These are phyloP conservation scores for Aspergillus pseudotamarii DNA, from an alignment of 2,329 filamentous ascomycete species.

Conservation along the genomic window DNA sequence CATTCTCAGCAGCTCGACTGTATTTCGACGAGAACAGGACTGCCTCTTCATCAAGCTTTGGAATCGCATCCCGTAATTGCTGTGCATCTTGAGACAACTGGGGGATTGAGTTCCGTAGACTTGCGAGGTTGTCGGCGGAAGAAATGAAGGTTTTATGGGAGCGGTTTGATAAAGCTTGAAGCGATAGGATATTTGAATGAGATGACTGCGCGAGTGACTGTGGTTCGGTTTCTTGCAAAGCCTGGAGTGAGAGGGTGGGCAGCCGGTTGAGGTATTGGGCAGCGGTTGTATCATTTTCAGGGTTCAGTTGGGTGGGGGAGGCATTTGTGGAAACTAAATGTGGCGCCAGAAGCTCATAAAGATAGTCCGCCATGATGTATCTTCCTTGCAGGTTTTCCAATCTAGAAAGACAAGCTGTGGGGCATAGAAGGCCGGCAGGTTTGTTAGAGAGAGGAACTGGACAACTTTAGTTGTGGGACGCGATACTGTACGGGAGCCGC, in stretches of 20 bases:
- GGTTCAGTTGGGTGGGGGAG: constrained; percentile 8
- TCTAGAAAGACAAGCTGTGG: background rate
- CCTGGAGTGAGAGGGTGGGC: constrained; percentile 72
- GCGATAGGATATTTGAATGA: constrained; percentile 77
- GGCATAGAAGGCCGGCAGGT: background rate
- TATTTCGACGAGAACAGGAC: constrained; percentile 82
- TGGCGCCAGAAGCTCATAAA: constrained; percentile 73
- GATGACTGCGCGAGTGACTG: constrained; percentile 78
- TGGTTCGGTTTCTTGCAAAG: constrained; percentile 74
- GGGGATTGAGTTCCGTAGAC: constrained; percentile 72
- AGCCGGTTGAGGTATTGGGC: constrained; percentile 74
- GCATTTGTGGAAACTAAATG: constrained; percentile 53
- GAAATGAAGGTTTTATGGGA: constrained; percentile 83
- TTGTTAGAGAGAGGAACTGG: constrained; percentile 10
- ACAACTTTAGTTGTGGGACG: constrained; percentile 6
- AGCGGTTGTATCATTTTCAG: constrained; percentile 35
- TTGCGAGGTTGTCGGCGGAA: constrained; percentile 76
- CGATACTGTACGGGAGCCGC: constrained; percentile 27
- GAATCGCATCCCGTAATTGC: constrained; percentile 71
- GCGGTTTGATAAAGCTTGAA: constrained; percentile 86
- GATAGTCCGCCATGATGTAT: constrained; percentile 66
- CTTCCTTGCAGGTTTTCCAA: background rate
- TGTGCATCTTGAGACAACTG: constrained; percentile 66
- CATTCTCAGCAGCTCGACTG: constrained; percentile 70
- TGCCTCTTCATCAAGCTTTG: constrained; percentile 76